Percentiles rank a stretch among this genome's conserved stretches.
Conservation (phyloP, 805 yeast species). For the Pichia ethanolica region DNA sequence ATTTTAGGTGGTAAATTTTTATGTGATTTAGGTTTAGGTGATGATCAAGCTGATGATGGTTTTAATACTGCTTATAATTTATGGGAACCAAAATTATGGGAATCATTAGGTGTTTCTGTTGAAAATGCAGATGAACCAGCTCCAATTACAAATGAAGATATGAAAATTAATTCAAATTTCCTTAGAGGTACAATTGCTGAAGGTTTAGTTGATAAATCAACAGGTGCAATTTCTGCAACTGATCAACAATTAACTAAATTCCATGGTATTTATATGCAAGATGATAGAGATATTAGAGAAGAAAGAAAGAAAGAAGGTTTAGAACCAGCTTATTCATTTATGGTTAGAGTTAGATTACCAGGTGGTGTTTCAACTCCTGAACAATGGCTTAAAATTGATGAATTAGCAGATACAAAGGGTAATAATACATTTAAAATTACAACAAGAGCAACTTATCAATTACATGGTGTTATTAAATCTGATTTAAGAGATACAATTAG, state of each 20-base stretch:
- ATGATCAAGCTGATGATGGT: slow-evolving; percentile 97
- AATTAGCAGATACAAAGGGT: slow-evolving; percentile 73
- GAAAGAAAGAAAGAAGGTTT: slow-evolving; percentile 85
- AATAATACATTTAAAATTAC: slow-evolving; percentile 92
- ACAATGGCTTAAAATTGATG: slow-evolving; percentile 85
- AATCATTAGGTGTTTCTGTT: slow-evolving; percentile 79
- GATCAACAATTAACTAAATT: slow-evolving; percentile 94
- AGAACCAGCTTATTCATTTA: slow-evolving; percentile 94
- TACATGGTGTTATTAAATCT: slow-evolving; percentile 90
- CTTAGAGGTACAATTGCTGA: slow-evolving; percentile 90
- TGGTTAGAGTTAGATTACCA: slow-evolving; percentile 93
- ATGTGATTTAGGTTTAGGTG: slow-evolving; percentile 80
- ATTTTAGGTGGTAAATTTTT: slow-evolving; percentile 69
- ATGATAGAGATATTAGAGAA: slow-evolving; percentile 93
- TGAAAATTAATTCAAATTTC: slow-evolving; percentile 79
- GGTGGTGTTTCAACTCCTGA: slow-evolving; percentile 84
- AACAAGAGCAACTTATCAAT: slow-evolving; percentile 94
- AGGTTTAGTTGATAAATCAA: slow-evolving; percentile 70
- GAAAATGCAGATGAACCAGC: slow-evolving; percentile 88
- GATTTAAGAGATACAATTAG: slow-evolving; percentile 84
- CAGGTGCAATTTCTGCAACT: slow-evolving; percentile 85
- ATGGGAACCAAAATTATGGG: slow-evolving; percentile 87
- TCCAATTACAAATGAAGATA: slow-evolving; percentile 90
- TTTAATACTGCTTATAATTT: slow-evolving; percentile 81
- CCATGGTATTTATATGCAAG: slow-evolving; percentile 98